phyloP scores from a whole-genome alignment of 2,329 filamentous ascomycete genomes.

The Hypoxylon sp. region DNA sequence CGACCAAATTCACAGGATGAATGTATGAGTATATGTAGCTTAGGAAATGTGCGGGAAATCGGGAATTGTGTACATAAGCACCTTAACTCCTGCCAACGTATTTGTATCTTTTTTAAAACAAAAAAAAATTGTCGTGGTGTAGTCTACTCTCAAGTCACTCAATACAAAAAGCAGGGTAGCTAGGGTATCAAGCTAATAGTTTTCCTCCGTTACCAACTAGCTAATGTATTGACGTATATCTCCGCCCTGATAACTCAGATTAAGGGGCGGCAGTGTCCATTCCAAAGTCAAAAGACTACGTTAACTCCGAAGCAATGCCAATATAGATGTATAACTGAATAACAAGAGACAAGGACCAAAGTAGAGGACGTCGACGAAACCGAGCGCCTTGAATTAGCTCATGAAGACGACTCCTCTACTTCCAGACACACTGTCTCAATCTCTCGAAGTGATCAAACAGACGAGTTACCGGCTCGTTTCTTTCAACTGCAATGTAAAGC shows the following conservation, averaged over 20 bases:
- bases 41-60: background rate
- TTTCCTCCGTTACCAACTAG: background rate
- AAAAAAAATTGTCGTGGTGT: background rate
- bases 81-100: background rate
- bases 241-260: slow-evolving; percentile 9
- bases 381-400: slow-evolving; percentile 10
- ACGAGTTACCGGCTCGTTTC: slow-evolving; percentile 11
- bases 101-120: background rate
- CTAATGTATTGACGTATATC: slow-evolving; percentile 29
- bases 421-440: slow-evolving; percentile 2
- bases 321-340: slow-evolving; percentile 24
- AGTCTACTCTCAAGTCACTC: slow-evolving; percentile 7
- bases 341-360: slow-evolving; percentile 10
- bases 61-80: background rate
- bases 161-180: slow-evolving; percentile 14
- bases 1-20: background rate
- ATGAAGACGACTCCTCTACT: slow-evolving; percentile 2
- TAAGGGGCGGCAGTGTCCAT: slow-evolving; percentile 10
- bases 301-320: slow-evolving; percentile 39
- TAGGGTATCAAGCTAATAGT: slow-evolving; percentile 17
- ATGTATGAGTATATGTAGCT: background rate
- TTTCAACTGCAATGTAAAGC: slow-evolving; percentile 21
- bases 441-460: slow-evolving; percentile 5
- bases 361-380: slow-evolving; percentile 12
- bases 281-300: slow-evolving; percentile 26